phyloP scores from a whole-genome alignment of 2,329 filamentous ascomycete genomes.

The Ampelomyces quisqualis region DNA sequence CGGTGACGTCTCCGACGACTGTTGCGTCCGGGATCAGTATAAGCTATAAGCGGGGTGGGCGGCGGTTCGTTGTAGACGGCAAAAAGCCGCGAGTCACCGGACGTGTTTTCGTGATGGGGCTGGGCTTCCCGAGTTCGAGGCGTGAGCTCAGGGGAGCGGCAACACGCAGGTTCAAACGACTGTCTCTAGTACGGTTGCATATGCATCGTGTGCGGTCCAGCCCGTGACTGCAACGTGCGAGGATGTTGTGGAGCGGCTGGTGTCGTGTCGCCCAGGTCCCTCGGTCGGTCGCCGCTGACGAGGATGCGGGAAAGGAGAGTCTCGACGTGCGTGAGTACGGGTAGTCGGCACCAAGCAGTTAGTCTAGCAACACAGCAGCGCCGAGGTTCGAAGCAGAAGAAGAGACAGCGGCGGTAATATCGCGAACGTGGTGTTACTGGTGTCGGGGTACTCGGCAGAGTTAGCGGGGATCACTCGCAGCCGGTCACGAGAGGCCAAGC shows the following conservation, averaged over 20 bases:
- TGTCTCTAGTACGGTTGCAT: conserved; percentile 12
- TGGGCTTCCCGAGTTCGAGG: conserved; percentile 9
- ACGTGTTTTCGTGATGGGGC: conserved; percentile 10
- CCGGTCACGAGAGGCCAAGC: neutral
- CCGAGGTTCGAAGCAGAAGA: neutral
- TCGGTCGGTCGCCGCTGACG: conserved; percentile 5
- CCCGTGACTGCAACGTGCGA: conserved; percentile 6
- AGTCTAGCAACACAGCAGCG: neutral
- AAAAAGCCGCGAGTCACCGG: conserved; percentile 6
- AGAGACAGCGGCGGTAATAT: neutral
- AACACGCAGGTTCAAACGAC: conserved; percentile 6
- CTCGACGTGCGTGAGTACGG: neutral
- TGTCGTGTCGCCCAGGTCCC: conserved; percentile 2
- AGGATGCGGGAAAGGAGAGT: conserved; percentile 1
- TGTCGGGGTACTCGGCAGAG: no score
- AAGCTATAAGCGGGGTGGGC: neutral
- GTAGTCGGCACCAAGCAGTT: neutral
- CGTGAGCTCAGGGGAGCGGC: conserved; percentile 11
- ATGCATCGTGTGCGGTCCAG: no score
- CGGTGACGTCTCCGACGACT: neutral
- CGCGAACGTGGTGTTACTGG: neutral
- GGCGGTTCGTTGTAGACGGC: conserved; percentile 2
- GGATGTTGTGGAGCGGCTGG: conserved; percentile 1
- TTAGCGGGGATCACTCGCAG: neutral
- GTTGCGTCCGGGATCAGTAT: neutral